Evolutionary conservation across 2,329 filamentous ascomycete species (phyloP), one percentile per base, ranked within the genome.

Genomic region (Daldinia sp.): DNA sequence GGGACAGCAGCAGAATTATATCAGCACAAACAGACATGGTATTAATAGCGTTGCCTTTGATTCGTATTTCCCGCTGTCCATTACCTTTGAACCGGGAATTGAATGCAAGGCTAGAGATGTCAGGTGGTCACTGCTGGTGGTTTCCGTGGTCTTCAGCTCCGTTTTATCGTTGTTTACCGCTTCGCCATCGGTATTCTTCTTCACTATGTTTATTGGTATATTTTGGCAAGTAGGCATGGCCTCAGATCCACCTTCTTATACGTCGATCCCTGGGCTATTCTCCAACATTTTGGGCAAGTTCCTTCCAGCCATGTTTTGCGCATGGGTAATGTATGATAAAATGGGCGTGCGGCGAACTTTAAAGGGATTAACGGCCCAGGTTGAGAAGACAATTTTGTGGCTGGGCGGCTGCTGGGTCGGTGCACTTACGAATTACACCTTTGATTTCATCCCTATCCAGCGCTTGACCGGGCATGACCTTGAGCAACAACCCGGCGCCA

Each of bases 221-320:
- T 98, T 97, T 78, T 92, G 91, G 80, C 93, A 97, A 67, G 91
- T 96, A 13, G 94, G 92, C 5, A 85, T 98, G 70, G 94, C 93
- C 8, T 93, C 93, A 1, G 94, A 99, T 74, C 90, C 93, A 1
- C 94, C 95, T 0, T 84, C 84, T 21, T 83, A 90, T 62, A 81
- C 82, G 1, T 83, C 88, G 35, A 86, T 93, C 56, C 82, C 91
- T 15, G 86, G 84, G 7, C 83, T 97, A 2, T 82, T 97, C 64
- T 94, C 92, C 47, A 86, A 90, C 51, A 84, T 95, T 3, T 76
- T 96, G 23, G 93, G 92, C 63, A 90, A 92, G 61, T 92, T 96
- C 69, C 80, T 99, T 9, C 95, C 95, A 0, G 93, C 93, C 43
- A 88, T 90, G 68, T 97, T 99, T 72, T 89, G 91, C 65, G 92